Percentiles rank a stretch among this genome's conserved stretches.
phyloP scores from a whole-genome alignment of 306 rosid species.

The Prunus armeniaca region DNA sequence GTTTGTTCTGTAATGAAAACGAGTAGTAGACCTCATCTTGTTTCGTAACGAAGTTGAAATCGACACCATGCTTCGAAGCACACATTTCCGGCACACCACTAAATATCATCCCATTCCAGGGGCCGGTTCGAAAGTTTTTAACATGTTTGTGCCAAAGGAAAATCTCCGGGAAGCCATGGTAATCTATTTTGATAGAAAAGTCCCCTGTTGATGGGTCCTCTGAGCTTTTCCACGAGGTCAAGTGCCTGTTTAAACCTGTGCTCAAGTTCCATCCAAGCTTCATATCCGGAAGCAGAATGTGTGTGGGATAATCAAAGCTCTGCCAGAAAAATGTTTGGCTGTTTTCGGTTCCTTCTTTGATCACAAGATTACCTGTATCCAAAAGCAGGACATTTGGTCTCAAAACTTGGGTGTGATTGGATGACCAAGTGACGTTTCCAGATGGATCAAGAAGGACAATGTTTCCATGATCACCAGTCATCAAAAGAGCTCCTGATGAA shows the following conservation, averaged over 20 bases:
- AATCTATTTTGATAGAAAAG: conserved; percentile 39
- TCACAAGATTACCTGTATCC: conserved; percentile 58
- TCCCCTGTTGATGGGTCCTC: conserved; percentile 59
- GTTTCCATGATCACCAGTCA: conserved; percentile 33
- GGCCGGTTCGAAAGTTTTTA: conserved; percentile 43
- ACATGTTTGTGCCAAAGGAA: conserved; percentile 20
- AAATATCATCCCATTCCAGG: conserved; percentile 74
- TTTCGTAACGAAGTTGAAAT: conserved; percentile 26
- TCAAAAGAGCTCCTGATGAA: conserved; percentile 27
- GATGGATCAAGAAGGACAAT: conserved; percentile 27
- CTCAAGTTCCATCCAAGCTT: conserved; percentile 61
- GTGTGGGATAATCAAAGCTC: conserved; percentile 69
- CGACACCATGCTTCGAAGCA: conserved; percentile 17
- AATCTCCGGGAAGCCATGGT: conserved; percentile 55
- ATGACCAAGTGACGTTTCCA: conserved; percentile 36
- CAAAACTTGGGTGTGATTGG: conserved; percentile 29
- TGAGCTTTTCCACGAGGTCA: conserved; percentile 52
- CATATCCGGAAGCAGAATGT: conserved; percentile 69
- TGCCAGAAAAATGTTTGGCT: conserved; percentile 49
- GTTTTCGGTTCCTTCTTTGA: conserved; percentile 27
- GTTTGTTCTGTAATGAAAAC: conserved; percentile 14
- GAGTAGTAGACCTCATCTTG: conserved; percentile 47
- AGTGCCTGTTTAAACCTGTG: conserved; percentile 30
- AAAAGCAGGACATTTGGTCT: conserved; percentile 48
- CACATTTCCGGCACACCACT: conserved; percentile 75